Evolutionary conservation across 768 basidiomycete species (phyloP).

Genomic region (Pulveroboletus sp.): DNA sequence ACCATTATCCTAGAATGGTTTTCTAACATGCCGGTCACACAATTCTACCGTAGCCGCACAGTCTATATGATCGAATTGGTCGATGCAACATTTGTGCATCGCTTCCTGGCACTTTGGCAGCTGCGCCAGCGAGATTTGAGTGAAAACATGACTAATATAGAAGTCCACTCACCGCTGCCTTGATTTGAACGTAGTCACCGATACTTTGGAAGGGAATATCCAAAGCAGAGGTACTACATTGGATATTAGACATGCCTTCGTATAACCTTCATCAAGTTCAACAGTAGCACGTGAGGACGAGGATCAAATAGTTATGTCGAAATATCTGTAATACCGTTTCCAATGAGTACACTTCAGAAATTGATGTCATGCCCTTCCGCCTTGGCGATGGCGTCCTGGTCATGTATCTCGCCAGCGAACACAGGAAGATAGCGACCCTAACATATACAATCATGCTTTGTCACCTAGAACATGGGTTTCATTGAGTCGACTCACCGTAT

Average conservation of each 20-base stretch:
- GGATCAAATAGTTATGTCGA: slow-evolving; percentile 36
- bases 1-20: slow-evolving; percentile 38
- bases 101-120: slow-evolving; percentile 63
- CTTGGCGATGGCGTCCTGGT: slow-evolving; percentile 57
- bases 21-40: slow-evolving; percentile 55
- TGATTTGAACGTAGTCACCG: slow-evolving; percentile 44
- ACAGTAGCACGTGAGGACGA: neutral
- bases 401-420: slow-evolving; percentile 73
- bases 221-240: slow-evolving; percentile 48
- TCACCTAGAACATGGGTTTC: neutral
- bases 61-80: slow-evolving; percentile 58
- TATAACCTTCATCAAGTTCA: slow-evolving; percentile 30
- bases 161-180: slow-evolving; percentile 44
- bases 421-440: slow-evolving; percentile 70
- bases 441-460: neutral
- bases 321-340: slow-evolving; percentile 62
- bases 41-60: slow-evolving; percentile 66
- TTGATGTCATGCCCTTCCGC: slow-evolving; percentile 57
- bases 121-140: slow-evolving; percentile 30
- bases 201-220: slow-evolving; percentile 48
- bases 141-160: neutral
- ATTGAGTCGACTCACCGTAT: slow-evolving; percentile 48
- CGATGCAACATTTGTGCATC: slow-evolving; percentile 56
- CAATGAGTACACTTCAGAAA: slow-evolving; percentile 69
- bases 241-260: slow-evolving; percentile 44